Evolutionary conservation across 176 grass and related monocot species (phyloP).

Genomic region (Lolium perenne): DNA sequence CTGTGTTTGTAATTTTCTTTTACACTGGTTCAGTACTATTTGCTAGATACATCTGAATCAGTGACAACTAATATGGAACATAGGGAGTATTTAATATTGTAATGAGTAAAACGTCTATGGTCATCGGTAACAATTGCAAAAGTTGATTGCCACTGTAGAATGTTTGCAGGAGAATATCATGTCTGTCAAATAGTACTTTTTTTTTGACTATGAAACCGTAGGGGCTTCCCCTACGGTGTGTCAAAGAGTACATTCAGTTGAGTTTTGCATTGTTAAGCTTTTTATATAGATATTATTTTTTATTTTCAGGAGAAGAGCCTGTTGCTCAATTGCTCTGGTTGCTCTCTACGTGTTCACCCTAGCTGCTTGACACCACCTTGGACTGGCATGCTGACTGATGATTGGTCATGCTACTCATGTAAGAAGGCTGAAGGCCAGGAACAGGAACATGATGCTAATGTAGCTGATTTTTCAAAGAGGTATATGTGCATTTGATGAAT

Average conservation of each 20-base stretch:
- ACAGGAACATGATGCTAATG: conserved; percentile 70
- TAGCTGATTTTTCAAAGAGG: conserved; percentile 90
- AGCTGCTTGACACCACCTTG: conserved; percentile 89
- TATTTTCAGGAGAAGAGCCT: conserved; percentile 78
- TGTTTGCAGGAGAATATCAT: conserved; percentile 37
- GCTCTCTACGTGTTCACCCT: conserved; percentile 85
- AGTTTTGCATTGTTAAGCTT: conserved; percentile 25
- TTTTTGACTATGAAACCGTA: too few species aligned
- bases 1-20: conserved; percentile 21
- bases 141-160: neutral
- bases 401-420: conserved; percentile 95
- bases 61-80: too few species aligned
- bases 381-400: conserved; percentile 79
- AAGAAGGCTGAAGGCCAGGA: conserved; percentile 76
- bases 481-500: conserved; percentile 44
- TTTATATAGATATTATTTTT: conserved; percentile 26
- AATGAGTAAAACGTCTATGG: neutral
- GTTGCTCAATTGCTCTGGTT: conserved; percentile 95
- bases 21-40: conserved; percentile 8
- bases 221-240: too few species aligned
- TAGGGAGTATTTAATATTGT: conserved; percentile 4
- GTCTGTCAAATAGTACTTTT: neutral
- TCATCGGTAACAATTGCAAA: conserved; percentile 7
- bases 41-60: neutral
- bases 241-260: neutral